Percentiles rank a stretch among this genome's conserved stretches.
Conservation (phyloP, 139 green algal species). For the Gonium pectorale region DNA sequence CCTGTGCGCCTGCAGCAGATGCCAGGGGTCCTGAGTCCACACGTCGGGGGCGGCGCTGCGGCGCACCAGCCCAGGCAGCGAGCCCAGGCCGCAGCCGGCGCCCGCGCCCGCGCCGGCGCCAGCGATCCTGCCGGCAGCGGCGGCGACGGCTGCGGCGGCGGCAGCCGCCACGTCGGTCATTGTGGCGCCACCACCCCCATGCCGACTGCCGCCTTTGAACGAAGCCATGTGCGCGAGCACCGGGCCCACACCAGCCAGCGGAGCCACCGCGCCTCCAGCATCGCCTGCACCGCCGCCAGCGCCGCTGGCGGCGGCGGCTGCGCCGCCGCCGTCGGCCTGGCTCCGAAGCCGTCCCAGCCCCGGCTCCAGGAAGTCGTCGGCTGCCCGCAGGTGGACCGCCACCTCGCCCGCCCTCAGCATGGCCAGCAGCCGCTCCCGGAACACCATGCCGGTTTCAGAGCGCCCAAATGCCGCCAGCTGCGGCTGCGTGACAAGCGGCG, state of each 20-base stretch:
- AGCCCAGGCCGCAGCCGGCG: not conserved
- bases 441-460: not conserved
- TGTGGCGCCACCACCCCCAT: too few relatives aligned
- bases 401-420: not conserved
- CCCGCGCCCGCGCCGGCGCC: not conserved
- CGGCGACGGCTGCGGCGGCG: not conserved
- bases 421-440: not conserved
- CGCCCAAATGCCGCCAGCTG: not conserved
- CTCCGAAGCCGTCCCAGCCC: not conserved
- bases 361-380: conserved; percentile 9
- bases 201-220: too few relatives aligned
- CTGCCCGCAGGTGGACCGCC: conserved; percentile 30
- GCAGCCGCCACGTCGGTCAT: not conserved
- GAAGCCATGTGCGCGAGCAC: too few relatives aligned
- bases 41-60: conserved; percentile 39
- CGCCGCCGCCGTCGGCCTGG: not conserved
- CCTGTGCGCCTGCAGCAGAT: conserved; percentile 33
- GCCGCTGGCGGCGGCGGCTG: not conserved
- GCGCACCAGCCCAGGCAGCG: not conserved
- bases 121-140: not conserved
- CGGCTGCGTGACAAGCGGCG: conserved; percentile 4
- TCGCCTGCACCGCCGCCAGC: not conserved
- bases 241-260: not conserved
- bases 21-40: conserved; percentile 50
- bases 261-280: not conserved